phyloP scores from a whole-genome alignment of 1,139 yeast species.

The Fermentozyma sake region DNA sequence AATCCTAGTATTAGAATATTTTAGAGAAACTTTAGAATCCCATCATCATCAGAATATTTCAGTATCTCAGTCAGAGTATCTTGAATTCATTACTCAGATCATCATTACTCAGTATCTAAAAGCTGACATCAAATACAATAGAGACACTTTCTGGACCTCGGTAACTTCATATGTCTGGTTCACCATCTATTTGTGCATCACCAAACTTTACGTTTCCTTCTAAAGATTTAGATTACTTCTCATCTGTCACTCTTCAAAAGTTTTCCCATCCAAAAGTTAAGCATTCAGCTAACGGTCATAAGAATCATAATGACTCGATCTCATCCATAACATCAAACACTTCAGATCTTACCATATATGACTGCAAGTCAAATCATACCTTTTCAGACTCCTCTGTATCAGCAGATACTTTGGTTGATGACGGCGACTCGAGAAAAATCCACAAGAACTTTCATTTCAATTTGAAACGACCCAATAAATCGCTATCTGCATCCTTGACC shows the following conservation, averaged over 20 bases:
- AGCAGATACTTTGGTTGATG: constrained; percentile 10
- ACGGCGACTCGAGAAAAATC: constrained; percentile 7
- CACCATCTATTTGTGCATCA: constrained; percentile 12
- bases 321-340: constrained; percentile 18
- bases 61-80: no score
- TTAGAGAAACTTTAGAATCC: no score
- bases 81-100: no score
- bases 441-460: neutral
- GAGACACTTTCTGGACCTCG: no score
- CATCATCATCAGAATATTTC: no score
- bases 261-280: neutral
- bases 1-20: no score
- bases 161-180: constrained; percentile 12
- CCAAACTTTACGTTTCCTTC: constrained; percentile 14
- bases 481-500: constrained; percentile 6
- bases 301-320: constrained; percentile 11
- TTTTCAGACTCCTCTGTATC: constrained; percentile 7
- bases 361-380: no score
- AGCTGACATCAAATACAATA: no score
- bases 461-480: no score
- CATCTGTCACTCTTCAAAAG: constrained; percentile 3
- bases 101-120: no score
- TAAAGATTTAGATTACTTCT: constrained; percentile 16
- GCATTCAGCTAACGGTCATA: constrained; percentile 5
- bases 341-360: constrained; percentile 12